phyloP scores from a whole-genome alignment of 305 asterid species.

The Lippia alba region DNA sequence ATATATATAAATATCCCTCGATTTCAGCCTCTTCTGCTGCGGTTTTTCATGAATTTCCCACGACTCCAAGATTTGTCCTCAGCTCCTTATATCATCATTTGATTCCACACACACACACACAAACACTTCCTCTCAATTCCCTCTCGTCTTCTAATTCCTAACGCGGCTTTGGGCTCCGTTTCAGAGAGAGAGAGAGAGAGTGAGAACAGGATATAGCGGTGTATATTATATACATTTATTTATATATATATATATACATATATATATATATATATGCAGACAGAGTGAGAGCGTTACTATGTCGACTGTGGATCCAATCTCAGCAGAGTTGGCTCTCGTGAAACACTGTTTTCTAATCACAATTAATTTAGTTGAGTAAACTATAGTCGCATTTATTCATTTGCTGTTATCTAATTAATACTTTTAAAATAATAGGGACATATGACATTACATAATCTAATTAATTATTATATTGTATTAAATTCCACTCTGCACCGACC shows the following conservation, averaged over 20 bases:
- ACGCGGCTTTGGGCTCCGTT: constrained; percentile 32
- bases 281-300: constrained; percentile 25
- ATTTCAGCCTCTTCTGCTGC: constrained; percentile 40
- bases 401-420: too few species aligned
- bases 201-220: constrained; percentile 18
- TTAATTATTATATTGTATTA: too few species aligned
- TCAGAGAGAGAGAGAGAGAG: constrained; percentile 25
- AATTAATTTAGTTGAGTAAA: constrained; percentile 1
- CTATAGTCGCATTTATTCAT: not conserved
- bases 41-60: constrained; percentile 37
- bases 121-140: constrained; percentile 29
- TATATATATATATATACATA: constrained; percentile 3
- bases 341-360: constrained; percentile 18
- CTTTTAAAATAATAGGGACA: too few species aligned
- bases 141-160: constrained; percentile 25
- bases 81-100: constrained; percentile 14
- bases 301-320: constrained; percentile 53
- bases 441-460: too few species aligned
- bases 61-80: constrained; percentile 37
- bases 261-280: constrained; percentile 8
- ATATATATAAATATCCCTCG: constrained; percentile 18
- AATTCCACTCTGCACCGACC: too few species aligned
- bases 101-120: constrained; percentile 27
- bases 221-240: constrained; percentile 1
- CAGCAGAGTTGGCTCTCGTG: constrained; percentile 45